Evolutionary conservation across 139 green algal species (phyloP), one percentile per base, ranked within the genome.

Genomic region (Desmodesmus armatus): DNA sequence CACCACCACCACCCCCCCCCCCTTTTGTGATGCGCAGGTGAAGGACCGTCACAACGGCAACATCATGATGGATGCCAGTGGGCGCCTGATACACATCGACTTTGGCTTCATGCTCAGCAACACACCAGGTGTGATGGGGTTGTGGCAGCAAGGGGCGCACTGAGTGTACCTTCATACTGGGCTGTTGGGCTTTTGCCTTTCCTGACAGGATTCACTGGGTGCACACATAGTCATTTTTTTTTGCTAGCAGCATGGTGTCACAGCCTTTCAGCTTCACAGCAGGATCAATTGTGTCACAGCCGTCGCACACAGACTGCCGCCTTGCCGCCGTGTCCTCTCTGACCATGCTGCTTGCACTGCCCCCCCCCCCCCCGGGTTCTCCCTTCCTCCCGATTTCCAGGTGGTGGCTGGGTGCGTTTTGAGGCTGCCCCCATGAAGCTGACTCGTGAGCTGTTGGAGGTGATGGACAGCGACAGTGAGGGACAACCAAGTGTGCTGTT

Each of bases 91-190:
- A n/a, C 97, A 99, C 94, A 99, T 99, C 71, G 97, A 99, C 91
- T 99, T 99, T 89, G 97, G 97, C 66, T 99, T 99, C 91, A 98
- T 99, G 97, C 94, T 99, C 84, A 94, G 72, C 76, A 93, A 93
- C 82, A 88, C 89, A 23, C 84, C 88, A 27, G 88, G 84, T 7
- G n/a, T n/a, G n/a, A n/a, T n/a, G n/a, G n/a, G n/a, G n/a, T n/a
- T n/a, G n/a, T n/a, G n/a, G n/a, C n/a, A n/a, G n/a, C n/a, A n/a
- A n/a, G n/a, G n/a, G n/a, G n/a, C n/a, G n/a, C n/a, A n/a, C n/a
- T n/a, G n/a, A n/a, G n/a, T n/a, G n/a, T n/a, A n/a, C n/a, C n/a
- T n/a, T n/a, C n/a, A n/a, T n/a, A n/a, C n/a, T n/a, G n/a, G n/a
- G n/a, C n/a, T n/a, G n/a, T n/a, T n/a, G n/a, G 78, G n/a, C n/a